Conservation (phyloP, 768 basidiomycete species). For the Cubamyces lactineus region DNA sequence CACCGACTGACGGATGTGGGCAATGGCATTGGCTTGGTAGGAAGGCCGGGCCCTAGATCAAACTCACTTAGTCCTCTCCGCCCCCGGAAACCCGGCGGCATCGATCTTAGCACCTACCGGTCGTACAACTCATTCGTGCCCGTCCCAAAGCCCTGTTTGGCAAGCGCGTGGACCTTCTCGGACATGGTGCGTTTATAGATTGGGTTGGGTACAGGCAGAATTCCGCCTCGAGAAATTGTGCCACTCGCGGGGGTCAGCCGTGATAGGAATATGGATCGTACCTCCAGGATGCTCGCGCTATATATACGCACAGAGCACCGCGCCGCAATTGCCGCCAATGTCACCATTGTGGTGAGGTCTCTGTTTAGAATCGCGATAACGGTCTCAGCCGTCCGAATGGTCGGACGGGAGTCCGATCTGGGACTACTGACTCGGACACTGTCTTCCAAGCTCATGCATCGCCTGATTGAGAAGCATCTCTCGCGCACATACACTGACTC, state of each 20-base stretch:
- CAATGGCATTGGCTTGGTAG: slow-evolving; percentile 68
- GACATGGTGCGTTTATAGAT: slow-evolving; percentile 16
- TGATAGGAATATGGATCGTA: background rate
- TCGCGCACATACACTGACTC: too few relatives aligned
- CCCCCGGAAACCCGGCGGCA: background rate
- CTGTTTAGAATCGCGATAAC: slow-evolving; percentile 9
- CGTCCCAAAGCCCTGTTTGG: slow-evolving; percentile 71
- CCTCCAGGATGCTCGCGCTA: background rate
- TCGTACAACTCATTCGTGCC: slow-evolving; percentile 89
- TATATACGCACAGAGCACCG: slow-evolving; percentile 1
- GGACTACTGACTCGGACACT: too few relatives aligned
- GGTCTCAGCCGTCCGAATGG: background rate
- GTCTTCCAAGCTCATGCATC: too few relatives aligned
- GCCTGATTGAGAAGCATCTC: too few relatives aligned
- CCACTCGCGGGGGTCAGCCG: background rate
- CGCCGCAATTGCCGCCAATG: background rate
- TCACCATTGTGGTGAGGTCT: background rate
- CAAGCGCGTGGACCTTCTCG: slow-evolving; percentile 60
- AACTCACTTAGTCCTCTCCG: background rate
- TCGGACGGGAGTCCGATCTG: too few relatives aligned
- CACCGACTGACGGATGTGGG: slow-evolving; percentile 58
- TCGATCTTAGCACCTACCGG: slow-evolving; percentile 42
- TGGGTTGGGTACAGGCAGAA: background rate
- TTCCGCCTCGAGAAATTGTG: background rate
- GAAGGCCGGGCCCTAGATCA: slow-evolving; percentile 72